Base-by-base conservation (phyloP, 495 filamentous ascomycete species). In the Neurospora discreta region DNA sequence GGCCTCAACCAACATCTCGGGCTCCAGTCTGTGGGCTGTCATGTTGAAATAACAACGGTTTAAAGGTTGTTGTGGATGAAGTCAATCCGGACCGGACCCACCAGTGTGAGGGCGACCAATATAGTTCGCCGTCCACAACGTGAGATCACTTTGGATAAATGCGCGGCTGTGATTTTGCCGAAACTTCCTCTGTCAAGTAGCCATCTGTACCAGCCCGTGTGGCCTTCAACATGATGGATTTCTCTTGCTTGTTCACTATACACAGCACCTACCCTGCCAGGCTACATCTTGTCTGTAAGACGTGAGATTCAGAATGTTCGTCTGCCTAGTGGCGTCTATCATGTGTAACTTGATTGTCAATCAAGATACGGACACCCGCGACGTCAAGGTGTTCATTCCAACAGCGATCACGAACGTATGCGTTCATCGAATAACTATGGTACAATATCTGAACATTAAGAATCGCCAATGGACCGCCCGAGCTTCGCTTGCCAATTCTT, bases 111-210 rank as follows among this genome's bases (percentile, higher is more conserved):
- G 6, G 26, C 52, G 3, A 65, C 26, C 70, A 81, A 80, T 81
- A 73, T 80, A 81, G 76, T 72, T 75, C 74, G 73, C 73, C 75
- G 75, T 69, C 74, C 58, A 77, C 71, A 71, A 65, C 52, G 70
- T 39, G 76, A 70, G 70, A 70, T 30, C 78, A 80, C 78, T 80
- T 74, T 80, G 79, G 79, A 75, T 81, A 81, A 81, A 81, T 74
- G 71, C 73, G 43, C 73, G 40, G 70, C 70, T 75, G 52, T 70
- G 36, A 72, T 81, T 79, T 77, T 81, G 75, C 78, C 79, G 77
- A 71, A 69, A 71, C 72, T 73, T 72, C 69, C 71, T 75, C 71
- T 75, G 75, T 73, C 73, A 76, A 74, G 69, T 68, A 26, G 39
- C 39, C 73, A 43, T 67, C 75, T 65, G 46, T 69, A 39, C 67